Base-by-base conservation (phyloP, 306 rosid genomes). In the Medicago ruthenica region DNA sequence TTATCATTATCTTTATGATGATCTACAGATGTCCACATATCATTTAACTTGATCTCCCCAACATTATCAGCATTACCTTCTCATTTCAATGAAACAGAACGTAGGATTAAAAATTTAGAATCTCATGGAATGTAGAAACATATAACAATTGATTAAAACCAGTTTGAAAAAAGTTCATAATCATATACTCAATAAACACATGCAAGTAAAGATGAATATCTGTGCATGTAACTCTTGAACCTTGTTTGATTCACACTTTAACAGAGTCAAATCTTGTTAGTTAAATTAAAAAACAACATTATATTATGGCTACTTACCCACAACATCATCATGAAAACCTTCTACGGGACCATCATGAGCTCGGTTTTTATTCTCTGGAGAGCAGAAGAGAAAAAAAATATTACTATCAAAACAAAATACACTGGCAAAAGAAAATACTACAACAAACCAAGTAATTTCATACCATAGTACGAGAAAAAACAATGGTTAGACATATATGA, bases 401-500 rank as follows among this genome's bases (percentile, higher is more conserved):
- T 63, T 54, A 79, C 45, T 18, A 73, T 42, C 7, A 57, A 68
- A n/a, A 62, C 14, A 9, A 73, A 37, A 64, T 41, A 37, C 58
- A 31, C 21, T 13, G 34, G 69, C 3, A 58, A 17, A 8, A 9
- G 37, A 78, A 53, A 48, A 42, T 22, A 47, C 42, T 50, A 63
- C 70, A 51, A 64, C 20, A 59, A 80, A 74, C 51, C 17, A 55
- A 73, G 55, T 72, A 82, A 68, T 18, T 50, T 0, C 88, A 42
- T 88, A 95, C 99, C 99, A 58, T 75, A 83, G 83, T 89, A 95
- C 67, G 98, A 90, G 83, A 95, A 90, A 71, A 95, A 57, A 66
- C 72, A 78, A 77, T 95, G 99, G 20, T 79, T 86, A 16, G 86
- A 81, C 82, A 88, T 62, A 63, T 89, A 90, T 11, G 88, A 71